A percentile compares a stretch with the other conserved stretches of the same genome.
These are phyloP conservation scores for Cornus controversa DNA, from an alignment of 148 eudicot species.

Conservation along the genomic window DNA sequence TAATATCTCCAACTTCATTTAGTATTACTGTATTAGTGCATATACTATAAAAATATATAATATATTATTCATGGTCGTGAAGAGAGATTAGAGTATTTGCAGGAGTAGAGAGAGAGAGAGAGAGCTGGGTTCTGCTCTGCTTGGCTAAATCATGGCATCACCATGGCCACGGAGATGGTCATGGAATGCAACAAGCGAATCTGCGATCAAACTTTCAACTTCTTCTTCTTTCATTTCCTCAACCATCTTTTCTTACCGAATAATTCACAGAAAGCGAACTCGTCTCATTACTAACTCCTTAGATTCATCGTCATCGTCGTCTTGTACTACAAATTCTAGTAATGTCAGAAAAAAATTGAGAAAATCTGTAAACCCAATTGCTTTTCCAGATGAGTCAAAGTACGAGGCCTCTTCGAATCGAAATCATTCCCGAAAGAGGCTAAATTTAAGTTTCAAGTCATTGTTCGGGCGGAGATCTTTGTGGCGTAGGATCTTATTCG, in stretches of 20 bases:
- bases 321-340: background rate
- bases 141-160: conserved; percentile 20
- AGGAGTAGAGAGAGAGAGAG: background rate
- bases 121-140: background rate
- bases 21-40: no score
- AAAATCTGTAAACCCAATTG: conserved; percentile 4
- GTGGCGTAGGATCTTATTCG: conserved; percentile 51
- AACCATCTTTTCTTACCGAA: conserved; percentile 3
- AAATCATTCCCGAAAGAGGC: background rate
- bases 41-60: no score
- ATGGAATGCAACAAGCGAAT: background rate
- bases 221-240: conserved; percentile 10
- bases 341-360: conserved; percentile 3
- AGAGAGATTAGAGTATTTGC: no score
- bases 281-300: background rate
- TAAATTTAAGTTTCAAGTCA: conserved; percentile 24
- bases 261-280: conserved; percentile 7
- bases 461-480: conserved; percentile 35
- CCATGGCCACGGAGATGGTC: conserved; percentile 4
- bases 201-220: background rate
- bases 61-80: no score
- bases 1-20: no score
- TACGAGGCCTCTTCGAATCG: background rate
- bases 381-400: conserved; percentile 7
- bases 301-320: background rate